Evolutionary conservation across 108 stramenopile genomes (phyloP), one percentile per base, ranked within the genome.

Genomic region (Skeletonema menzelii): DNA sequence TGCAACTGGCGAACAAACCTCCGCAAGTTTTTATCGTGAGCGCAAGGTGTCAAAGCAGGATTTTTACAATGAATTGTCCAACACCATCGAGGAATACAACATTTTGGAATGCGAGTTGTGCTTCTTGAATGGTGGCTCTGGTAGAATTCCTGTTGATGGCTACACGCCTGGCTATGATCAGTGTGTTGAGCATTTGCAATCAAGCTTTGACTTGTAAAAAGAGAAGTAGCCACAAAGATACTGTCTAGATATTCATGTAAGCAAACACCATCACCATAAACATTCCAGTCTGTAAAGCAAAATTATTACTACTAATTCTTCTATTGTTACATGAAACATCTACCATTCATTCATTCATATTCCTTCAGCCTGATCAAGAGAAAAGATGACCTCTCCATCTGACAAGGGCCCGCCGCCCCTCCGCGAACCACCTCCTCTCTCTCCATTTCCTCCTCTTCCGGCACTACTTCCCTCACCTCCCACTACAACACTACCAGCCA

Each of bases 11-110:
- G 3, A 28, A 42, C 46, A 67, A 20, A 53, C 27, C 28, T 68
- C 13, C 22, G 65, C 67, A 0, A 79, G 77, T 46, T 83, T 69
- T 28, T 83, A 79, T 63, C 82, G 82, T 24, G 82, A 83, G 53
- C 27, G 70, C 10, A 83, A 69, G 59, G 77, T 83, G 5, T 46
- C 10, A 24, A 69, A 75, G 63, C 73, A 68, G 10, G 67, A 61
- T 27, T 83, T 83, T 44, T 83, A 79, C 26, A 20, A 27, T 8
- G 46, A 69, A 35, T 19, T 83, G 13, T 56, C 61, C 13, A 27
- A 28, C 8, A 13, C 63, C 6, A 69, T 79, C 27, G 62, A 53
- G 20, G 66, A 59, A 2, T 79, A 79, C 32, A 75, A 65, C 32
- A 75, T 83, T 35, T 22, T 15, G 55, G 56, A 26, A 14, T 24